phyloP scores from a whole-genome alignment of 345 rosid species.

The Alliaria petiolata region DNA sequence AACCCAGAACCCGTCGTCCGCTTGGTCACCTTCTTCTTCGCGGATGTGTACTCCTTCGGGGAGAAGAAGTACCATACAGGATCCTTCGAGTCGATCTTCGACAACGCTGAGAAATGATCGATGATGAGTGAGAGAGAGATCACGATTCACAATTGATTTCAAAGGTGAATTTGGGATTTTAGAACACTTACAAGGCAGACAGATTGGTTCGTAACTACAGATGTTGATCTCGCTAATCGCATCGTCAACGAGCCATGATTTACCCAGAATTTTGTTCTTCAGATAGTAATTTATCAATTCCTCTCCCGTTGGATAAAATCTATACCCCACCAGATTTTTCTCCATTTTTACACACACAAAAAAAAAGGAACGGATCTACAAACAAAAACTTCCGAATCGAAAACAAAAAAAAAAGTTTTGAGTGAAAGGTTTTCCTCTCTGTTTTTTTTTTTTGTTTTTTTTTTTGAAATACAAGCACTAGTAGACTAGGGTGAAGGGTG shows the following conservation, averaged over 20 bases:
- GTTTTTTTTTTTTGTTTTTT: no score
- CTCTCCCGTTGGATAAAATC: constrained; percentile 26
- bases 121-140: background rate
- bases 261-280: constrained; percentile 9
- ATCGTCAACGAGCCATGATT: constrained; percentile 11
- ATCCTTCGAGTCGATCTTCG: constrained; percentile 20
- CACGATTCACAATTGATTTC: background rate
- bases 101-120: constrained; percentile 8
- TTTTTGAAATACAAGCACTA: no score
- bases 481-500: no score
- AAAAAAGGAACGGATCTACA: background rate
- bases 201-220: constrained; percentile 26
- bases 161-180: background rate
- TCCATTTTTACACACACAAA: background rate
- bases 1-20: constrained; percentile 36
- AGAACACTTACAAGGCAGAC: constrained; percentile 34
- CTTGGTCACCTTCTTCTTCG: constrained; percentile 14
- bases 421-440: background rate
- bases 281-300: constrained; percentile 27
- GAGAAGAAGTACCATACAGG: constrained; percentile 42
- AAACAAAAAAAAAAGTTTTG: background rate
- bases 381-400: background rate
- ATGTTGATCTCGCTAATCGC: constrained; percentile 26
- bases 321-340: constrained; percentile 5
- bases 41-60: background rate